Percentiles rank a stretch among this genome's conserved stretches.
phyloP scores from a whole-genome alignment of 2,329 filamentous ascomycete genomes.

The Esteya vermicola region DNA sequence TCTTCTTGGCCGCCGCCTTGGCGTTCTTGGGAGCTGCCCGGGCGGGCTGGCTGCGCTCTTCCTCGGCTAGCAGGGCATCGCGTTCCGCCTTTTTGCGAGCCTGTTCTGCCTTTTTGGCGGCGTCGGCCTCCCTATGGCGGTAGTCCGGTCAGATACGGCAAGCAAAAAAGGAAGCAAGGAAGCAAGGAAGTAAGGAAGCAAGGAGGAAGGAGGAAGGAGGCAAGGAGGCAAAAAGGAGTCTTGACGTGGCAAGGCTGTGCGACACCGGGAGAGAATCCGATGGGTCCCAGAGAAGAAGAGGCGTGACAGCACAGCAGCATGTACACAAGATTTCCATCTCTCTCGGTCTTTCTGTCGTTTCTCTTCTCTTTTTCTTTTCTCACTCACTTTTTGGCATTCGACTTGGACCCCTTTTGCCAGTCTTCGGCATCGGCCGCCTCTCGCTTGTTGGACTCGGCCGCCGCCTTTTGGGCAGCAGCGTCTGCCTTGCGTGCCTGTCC shows the following conservation, averaged over 20 bases:
- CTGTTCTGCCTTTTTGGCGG: conserved; percentile 67
- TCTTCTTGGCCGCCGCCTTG: conserved; percentile 55
- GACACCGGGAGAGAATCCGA: not conserved
- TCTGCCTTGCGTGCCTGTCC: conserved; percentile 92
- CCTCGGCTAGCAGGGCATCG: conserved; percentile 67
- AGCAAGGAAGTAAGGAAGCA: not conserved
- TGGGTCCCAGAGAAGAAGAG: not conserved
- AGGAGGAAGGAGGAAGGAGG: conserved; percentile 4
- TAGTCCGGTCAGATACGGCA: not conserved
- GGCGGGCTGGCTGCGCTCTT: conserved; percentile 53
- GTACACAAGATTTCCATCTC: not conserved
- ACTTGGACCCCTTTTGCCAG: conserved; percentile 81
- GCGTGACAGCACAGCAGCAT: not conserved
- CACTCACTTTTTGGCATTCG: conserved; percentile 70
- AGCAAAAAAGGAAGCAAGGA: not conserved
- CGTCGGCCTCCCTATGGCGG: conserved; percentile 62
- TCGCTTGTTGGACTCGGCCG: conserved; percentile 51
- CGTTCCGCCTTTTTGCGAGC: conserved; percentile 87
- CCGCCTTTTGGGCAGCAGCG: conserved; percentile 65
- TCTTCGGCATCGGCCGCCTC: conserved; percentile 56
- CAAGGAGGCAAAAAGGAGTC: conserved; percentile 1
- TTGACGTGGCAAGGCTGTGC: conserved; percentile 1
- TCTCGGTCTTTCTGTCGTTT: not conserved
- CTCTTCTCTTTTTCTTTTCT: not conserved
- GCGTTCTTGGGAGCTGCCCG: conserved; percentile 50